Evolutionary conservation across 768 basidiomycete species (phyloP), one percentile per base, ranked within the genome.

Genomic region (Coprinopsis cinerea): DNA sequence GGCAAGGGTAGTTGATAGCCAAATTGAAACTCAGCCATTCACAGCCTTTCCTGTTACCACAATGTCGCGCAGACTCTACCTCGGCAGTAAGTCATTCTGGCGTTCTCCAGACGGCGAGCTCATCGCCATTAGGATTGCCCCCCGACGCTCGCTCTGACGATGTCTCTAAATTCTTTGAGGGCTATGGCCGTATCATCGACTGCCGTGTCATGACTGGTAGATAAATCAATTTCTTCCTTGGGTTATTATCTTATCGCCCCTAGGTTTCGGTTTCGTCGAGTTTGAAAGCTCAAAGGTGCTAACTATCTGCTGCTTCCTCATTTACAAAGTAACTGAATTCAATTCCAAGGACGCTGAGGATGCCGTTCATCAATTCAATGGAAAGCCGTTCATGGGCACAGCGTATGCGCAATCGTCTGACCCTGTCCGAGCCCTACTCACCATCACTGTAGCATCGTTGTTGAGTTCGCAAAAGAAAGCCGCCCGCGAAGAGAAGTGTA

Each of bases 181-280:
- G 87, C 54, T 92, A 85, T 67, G 92, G 92, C 27, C 82, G 80
- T 49, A 90, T 94, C 56, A 74, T 87, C 58, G 93, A 95, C 69
- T 88, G 90, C 67, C 84, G 90, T 59, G 88, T 95, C 66, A 93
- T 95, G 92, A 93, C 91, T 35, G 90, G 90, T 92, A 58, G 53
- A 73, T 76, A 14, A 22, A 24, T 2, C 2, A 3, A 11, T 27
- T 22, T 23, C 22, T 37, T 22, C 14, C 34, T n/a, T 9, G 22
- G 18, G 9, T 15, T 27, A 24, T 13, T 23, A 30, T 4, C 25
- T 44, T 55, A 43, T 51, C 54, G 45, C 51, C 51, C 27, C 35
- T 53, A 91, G 91, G 91, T 10, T 99, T 96, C 60, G 96, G 93
- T 49, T 99, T 99, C 64, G 83, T 97, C 57, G 95, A 98, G 67